Evolutionary conservation across 2,329 filamentous ascomycete species (phyloP).

Genomic region (Penicillium sp.): DNA sequence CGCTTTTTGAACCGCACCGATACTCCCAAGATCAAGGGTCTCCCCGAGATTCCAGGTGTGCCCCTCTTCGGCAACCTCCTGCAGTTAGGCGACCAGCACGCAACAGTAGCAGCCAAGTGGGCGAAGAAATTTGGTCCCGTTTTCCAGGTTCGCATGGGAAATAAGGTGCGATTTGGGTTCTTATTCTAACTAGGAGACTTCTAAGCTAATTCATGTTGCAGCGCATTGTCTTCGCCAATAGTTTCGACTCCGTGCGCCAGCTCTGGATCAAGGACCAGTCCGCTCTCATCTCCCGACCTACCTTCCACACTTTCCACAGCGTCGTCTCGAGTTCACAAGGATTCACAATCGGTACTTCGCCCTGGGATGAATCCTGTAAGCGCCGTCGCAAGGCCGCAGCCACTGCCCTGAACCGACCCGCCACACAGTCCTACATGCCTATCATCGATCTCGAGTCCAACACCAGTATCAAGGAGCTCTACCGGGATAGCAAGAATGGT

Average conservation of each 20-base stretch:
- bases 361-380: constrained; percentile 82
- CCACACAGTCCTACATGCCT: constrained; percentile 77
- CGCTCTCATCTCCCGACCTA: constrained; percentile 73
- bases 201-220: constrained; percentile 25
- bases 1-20: constrained; percentile 54
- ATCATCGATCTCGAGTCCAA: constrained; percentile 77
- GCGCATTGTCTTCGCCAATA: constrained; percentile 76
- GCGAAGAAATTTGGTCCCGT: constrained; percentile 63
- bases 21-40: constrained; percentile 60
- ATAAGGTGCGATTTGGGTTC: constrained; percentile 49
- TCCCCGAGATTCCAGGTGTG: constrained; percentile 63
- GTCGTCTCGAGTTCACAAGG: constrained; percentile 76
- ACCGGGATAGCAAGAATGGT: constrained; percentile 64
- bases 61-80: constrained; percentile 65
- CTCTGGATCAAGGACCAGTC: constrained; percentile 81
- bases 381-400: constrained; percentile 74
- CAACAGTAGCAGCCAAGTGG: constrained; percentile 57
- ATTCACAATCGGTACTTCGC: constrained; percentile 80
- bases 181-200: background rate
- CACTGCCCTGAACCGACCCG: constrained; percentile 74
- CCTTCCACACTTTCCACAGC: constrained; percentile 77
- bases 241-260: constrained; percentile 69
- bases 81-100: constrained; percentile 60
- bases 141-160: constrained; percentile 69
- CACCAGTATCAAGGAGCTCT: constrained; percentile 70